Conservation (phyloP, 257 asterid species). For the Solanum tarapatanum region DNA sequence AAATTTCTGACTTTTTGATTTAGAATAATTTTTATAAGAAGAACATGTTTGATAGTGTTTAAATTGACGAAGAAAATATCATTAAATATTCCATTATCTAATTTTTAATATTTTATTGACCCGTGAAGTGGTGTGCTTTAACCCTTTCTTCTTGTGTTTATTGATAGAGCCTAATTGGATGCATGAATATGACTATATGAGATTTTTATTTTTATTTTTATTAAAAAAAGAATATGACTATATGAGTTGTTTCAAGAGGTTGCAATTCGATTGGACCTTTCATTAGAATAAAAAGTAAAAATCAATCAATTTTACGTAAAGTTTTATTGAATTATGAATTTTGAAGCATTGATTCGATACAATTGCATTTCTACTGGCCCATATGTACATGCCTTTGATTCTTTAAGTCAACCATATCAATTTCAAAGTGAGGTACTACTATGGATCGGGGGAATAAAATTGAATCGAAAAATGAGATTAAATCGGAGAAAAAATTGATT, state of each 20-base stretch:
- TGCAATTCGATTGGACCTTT: neutral
- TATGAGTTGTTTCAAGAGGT: neutral
- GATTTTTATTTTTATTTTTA: too few relatives aligned
- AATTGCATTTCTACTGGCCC: neutral
- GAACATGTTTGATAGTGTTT: neutral
- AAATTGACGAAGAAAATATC: neutral
- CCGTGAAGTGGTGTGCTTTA: neutral
- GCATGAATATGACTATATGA: neutral
- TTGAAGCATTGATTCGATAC: neutral
- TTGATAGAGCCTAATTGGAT: neutral
- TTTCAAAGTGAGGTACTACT: neutral
- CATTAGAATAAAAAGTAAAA: neutral
- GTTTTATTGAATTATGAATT: neutral
- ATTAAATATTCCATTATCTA: neutral
- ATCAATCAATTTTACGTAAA: neutral
- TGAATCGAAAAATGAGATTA: too few relatives aligned
- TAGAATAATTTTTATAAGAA: neutral
- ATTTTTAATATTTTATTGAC: neutral
- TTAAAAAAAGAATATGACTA: neutral
- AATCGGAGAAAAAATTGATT: too few relatives aligned
- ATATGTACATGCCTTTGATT: neutral
- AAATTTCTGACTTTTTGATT: neutral
- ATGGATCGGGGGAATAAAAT: neutral
- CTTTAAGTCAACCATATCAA: neutral
- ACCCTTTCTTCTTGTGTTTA: neutral